phyloP scores from a whole-genome alignment of 2,329 filamentous ascomycete species.

The Colletotrichum sidae region DNA sequence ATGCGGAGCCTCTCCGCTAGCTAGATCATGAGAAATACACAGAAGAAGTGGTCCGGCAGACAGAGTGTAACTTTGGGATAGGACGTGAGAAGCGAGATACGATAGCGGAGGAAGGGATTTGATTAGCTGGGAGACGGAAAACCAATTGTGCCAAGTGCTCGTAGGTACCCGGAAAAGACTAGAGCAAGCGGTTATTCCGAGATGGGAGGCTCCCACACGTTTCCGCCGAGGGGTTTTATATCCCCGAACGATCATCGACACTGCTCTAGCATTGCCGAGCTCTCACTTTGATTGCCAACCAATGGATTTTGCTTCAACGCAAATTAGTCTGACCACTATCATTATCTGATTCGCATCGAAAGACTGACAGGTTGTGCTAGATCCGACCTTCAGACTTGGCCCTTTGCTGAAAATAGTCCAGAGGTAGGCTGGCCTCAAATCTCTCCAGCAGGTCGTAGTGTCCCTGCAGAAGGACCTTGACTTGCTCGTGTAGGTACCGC shows the following conservation, averaged over 20 bases:
- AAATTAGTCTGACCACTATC: too few relatives aligned
- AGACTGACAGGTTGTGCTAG: not conserved
- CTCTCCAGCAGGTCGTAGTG: slow-evolving; percentile 28
- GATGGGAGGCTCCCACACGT: too few relatives aligned
- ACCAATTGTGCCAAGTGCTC: not conserved
- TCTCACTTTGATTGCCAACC: too few relatives aligned
- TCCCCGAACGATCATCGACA: too few relatives aligned
- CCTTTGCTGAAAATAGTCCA: slow-evolving; percentile 20
- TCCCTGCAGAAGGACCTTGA: slow-evolving; percentile 9
- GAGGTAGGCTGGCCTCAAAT: slow-evolving; percentile 26
- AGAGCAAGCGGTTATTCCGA: too few relatives aligned
- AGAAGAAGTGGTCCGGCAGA: not conserved
- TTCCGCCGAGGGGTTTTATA: too few relatives aligned
- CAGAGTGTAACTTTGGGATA: not conserved
- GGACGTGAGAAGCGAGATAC: not conserved
- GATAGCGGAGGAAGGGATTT: not conserved
- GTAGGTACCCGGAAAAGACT: too few relatives aligned
- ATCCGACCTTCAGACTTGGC: slow-evolving; percentile 1
- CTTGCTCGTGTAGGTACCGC: slow-evolving; percentile 15
- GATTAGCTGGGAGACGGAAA: not conserved
- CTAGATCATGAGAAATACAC: not conserved
- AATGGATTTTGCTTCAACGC: too few relatives aligned
- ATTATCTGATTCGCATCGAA: too few relatives aligned
- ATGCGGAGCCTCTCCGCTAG: slow-evolving; percentile 25
- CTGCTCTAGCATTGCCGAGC: too few relatives aligned